Evolutionary conservation across 306 rosid genomes (phyloP), one percentile per base, ranked within the genome.

Genomic region (Prinsepia uniflora): DNA sequence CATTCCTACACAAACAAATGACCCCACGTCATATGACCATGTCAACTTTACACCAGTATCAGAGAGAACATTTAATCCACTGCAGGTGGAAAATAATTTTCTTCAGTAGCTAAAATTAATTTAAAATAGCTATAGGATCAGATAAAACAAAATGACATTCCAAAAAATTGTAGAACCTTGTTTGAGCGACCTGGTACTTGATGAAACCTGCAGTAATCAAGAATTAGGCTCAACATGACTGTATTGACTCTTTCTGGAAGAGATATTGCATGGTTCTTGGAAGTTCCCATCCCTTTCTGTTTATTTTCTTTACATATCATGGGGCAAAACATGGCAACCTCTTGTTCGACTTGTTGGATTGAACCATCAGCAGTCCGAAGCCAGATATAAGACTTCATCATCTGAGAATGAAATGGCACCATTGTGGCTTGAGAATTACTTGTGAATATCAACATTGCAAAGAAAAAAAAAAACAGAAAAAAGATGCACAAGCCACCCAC

Each of bases 251-350:
- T 81, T 62, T 85, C 91, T 15, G 97, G 94, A 71, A 92, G 96
- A 72, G 86, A 85, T 79, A 92, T 86, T 22, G 97, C 96, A 82
- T 80, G 82, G 11, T 71, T 87, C 73, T 92, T 92, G 84, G 97
- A 92, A 45, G 89, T 82, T 79, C 97, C 96, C 90, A 80, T 78
- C 76, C 92, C 94, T 14, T 85, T 82, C 53, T 87, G 89, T 74
- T 87, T 80, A 78, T 86, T 73, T 79, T 92, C 97, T 67, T 77
- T 84, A 67, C 90, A 85, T 76, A 92, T 92, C 96, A 85, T 76
- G 3, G 97, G 97, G 89, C 97, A 92, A 83, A 89, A 89, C 96
- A 89, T 81, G 22, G 97, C 97, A 78, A 89, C 90, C 78, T 86
- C 96, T 81, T 92, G 86, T 78, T 92, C 91, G 55, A 92, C 92